Percentiles rank a stretch among this genome's conserved stretches.
Evolutionary conservation across 2,329 filamentous ascomycete genomes (phyloP).

Genomic region (Hypoxylon sp.): DNA sequence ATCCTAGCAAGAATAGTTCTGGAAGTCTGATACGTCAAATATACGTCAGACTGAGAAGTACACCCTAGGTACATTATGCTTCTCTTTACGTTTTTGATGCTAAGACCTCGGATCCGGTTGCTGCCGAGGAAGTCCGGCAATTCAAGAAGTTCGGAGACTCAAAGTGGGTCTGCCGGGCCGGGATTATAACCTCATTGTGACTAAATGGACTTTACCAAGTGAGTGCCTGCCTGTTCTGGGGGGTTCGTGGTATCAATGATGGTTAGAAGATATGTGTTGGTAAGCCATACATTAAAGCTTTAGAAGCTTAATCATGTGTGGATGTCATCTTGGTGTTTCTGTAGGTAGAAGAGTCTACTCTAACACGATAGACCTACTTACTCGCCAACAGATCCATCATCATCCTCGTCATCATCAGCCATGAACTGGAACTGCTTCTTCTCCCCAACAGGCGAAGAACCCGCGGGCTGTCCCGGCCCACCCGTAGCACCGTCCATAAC

Average conservation of each 20-base stretch:
- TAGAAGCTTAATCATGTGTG: not conserved
- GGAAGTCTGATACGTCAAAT: not conserved
- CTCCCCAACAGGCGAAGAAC: slow-evolving; percentile 51
- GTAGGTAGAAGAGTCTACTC: not conserved
- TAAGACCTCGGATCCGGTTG: not conserved
- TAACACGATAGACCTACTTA: not conserved
- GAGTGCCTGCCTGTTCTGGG: not conserved
- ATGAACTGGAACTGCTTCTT: slow-evolving; percentile 72
- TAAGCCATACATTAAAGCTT: too few species aligned
- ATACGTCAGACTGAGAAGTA: not conserved
- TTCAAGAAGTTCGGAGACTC: not conserved
- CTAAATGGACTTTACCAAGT: not conserved
- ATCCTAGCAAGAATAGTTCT: not conserved
- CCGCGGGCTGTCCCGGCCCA: slow-evolving; percentile 1
- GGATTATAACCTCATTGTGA: not conserved
- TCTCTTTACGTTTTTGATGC: not conserved
- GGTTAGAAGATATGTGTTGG: not conserved
- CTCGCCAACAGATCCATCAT: slow-evolving; percentile 46
- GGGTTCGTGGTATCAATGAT: too few species aligned
- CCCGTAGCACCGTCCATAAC: slow-evolving; percentile 47
- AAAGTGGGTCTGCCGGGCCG: not conserved
- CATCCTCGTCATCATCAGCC: slow-evolving; percentile 67
- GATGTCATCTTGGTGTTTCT: not conserved
- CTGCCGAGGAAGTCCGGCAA: not conserved
- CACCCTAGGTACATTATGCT: not conserved